Base-by-base conservation (phyloP, 768 basidiomycete genomes). In the Amanita pseudoporphyria region DNA sequence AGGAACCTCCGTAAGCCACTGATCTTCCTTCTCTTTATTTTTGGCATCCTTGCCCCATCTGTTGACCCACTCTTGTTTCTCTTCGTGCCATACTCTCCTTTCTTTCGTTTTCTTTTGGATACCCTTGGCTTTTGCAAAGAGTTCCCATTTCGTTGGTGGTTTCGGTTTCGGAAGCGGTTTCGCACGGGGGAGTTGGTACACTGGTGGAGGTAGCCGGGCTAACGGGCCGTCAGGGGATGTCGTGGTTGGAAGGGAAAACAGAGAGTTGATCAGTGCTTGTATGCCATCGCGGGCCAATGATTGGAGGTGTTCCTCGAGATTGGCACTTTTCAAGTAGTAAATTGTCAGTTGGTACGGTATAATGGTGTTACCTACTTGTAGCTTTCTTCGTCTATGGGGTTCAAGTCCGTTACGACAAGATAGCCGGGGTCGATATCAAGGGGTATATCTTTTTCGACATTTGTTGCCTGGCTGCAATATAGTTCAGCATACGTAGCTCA, bases 101-200 rank as follows among this genome's bases (percentile, higher is more conserved):
- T 95, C 90, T 39, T 78, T 78, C 42, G 69, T 76, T 60, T 70
- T 79, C 59, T 96, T 81, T 59, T 81, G 79, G 59, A 98, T 98
- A 32, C 96, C 96, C 70, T 96, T 97, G 32, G 88, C 84, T 41
- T 82, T 81, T 4, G 95, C 95, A 60, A 98, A 99, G 49, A 79
- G 74, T 70, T 98, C 90, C 96, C 96, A 99, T 66, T 96, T 98
- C 6, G 95, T 98, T 30, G 76, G 81, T 7, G 85, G 84, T 67
- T 95, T 96, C 2, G 87, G 86, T 59, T 92, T 94, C 0, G 94
- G 96, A 2, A 98, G 72, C 0, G 88, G 90, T 63, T 99, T 98
- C 26, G 92, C 77, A 19, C 96, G 79, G 0, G 96, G 96, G 1
- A 98, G 77, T 41, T 72, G 70, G 22, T 85, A 88, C 1, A 73